Evolutionary conservation across 345 rosid genomes (phyloP).

Genomic region (Mercurialis annua): DNA sequence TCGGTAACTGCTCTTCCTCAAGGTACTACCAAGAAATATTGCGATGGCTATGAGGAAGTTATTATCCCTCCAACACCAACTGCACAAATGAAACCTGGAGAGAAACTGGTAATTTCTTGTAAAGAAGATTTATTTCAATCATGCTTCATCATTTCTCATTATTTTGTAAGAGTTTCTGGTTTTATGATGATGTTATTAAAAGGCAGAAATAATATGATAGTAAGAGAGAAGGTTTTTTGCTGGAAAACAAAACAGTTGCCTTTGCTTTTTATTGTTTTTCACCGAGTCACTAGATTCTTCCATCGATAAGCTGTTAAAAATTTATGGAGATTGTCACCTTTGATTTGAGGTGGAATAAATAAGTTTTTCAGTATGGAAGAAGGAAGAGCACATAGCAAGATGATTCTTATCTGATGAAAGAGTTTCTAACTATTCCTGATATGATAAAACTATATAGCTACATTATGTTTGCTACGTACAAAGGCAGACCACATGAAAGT

Average conservation of each 20-base stretch:
- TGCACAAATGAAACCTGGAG: constrained; percentile 88
- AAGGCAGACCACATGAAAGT: background rate
- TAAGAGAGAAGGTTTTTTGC: background rate
- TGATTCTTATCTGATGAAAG: background rate
- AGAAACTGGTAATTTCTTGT: constrained; percentile 69
- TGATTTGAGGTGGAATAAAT: background rate
- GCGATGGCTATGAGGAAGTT: constrained; percentile 92
- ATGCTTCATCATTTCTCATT: constrained; percentile 1
- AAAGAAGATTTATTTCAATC: background rate
- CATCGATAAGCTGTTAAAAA: background rate
- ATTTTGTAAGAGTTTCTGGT: background rate
- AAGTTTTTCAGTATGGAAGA: background rate
- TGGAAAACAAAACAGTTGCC: background rate
- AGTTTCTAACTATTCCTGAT: background rate
- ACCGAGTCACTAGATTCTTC: background rate
- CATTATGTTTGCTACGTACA: background rate
- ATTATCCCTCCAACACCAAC: constrained; percentile 85
- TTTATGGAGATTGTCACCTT: background rate
- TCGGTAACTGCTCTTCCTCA: constrained; percentile 81
- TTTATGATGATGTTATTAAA: background rate
- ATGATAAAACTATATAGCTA: background rate
- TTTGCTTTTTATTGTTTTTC: background rate
- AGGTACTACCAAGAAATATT: constrained; percentile 81
- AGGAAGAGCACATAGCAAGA: background rate
- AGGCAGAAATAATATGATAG: background rate